Percentiles rank a stretch among this genome's conserved stretches.
These are phyloP conservation scores for Backusella luteola DNA, from an alignment of 192 early-diverging fungal genomes.

Conservation along the genomic window DNA sequence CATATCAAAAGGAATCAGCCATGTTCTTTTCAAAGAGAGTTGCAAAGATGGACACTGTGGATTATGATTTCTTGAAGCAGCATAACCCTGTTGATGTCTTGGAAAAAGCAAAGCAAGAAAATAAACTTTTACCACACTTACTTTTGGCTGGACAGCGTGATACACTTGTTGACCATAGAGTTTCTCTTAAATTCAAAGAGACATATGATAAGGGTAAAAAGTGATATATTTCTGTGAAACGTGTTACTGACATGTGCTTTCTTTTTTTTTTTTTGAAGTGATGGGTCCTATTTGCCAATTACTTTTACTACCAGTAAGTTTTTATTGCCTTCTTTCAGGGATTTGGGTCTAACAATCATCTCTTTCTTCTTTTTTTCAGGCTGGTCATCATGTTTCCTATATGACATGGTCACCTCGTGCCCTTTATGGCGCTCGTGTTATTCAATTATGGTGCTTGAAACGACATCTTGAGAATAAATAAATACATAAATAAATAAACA, in stretches of 20 bases:
- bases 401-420: constrained; percentile 12
- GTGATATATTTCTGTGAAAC: not conserved
- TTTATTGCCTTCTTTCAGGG: not conserved
- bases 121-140: constrained; percentile 14
- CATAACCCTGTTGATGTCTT: constrained; percentile 15
- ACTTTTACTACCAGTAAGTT: not conserved
- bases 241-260: not conserved
- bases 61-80: constrained; percentile 1
- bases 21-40: constrained; percentile 23
- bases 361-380: not conserved
- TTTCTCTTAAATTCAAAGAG: constrained; percentile 9
- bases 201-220: constrained; percentile 13
- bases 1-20: not conserved
- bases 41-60: not conserved
- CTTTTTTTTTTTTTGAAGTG: not conserved
- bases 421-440: not conserved
- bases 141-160: constrained; percentile 14
- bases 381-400: not conserved
- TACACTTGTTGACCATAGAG: not conserved
- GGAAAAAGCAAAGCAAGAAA: not conserved
- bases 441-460: constrained; percentile 9
- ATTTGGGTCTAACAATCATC: not conserved
- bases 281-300: not conserved
- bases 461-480: not conserved
- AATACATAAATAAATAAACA: constrained; percentile 2